Conservation (phyloP, 208 protist species). For the Trypanosomatidae sp. region DNA sequence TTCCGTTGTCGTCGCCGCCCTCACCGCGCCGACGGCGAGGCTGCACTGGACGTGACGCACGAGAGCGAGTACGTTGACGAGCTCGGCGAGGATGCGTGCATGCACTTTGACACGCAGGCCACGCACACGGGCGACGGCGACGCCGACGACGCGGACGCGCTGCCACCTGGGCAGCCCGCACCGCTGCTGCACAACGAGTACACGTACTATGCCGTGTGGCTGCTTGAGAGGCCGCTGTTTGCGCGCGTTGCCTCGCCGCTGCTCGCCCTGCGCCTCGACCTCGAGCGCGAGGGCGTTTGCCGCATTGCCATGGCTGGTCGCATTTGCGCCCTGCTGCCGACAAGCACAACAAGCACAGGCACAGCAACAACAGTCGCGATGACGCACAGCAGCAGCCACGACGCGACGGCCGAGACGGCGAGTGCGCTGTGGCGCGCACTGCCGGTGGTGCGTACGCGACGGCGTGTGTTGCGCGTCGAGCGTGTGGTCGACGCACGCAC, state of each 20-base stretch:
- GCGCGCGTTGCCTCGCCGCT: conserved; percentile 14
- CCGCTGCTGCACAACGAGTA: conserved; percentile 2
- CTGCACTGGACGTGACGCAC: conserved; percentile 7
- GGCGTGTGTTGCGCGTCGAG: conserved; percentile 26
- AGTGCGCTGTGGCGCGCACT: conserved; percentile 27
- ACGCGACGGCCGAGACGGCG: too few species aligned
- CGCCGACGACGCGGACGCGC: too few species aligned
- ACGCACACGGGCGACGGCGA: background rate
- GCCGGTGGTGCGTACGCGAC: conserved; percentile 36
- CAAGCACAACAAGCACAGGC: background rate
- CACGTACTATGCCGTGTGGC: conserved; percentile 40
- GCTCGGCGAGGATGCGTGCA: conserved; percentile 14
- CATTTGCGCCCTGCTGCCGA: conserved; percentile 14
- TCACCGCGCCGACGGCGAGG: background rate
- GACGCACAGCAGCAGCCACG: too few species aligned
- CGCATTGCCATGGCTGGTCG: conserved; percentile 56
- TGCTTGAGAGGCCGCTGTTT: conserved; percentile 39
- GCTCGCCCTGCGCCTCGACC: conserved; percentile 56
- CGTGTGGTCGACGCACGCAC: conserved; percentile 44
- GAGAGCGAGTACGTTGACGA: conserved; percentile 32
- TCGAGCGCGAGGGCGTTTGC: conserved; percentile 52
- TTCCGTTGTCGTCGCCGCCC: conserved; percentile 17
- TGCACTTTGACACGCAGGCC: conserved; percentile 5
- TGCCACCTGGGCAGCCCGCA: conserved; percentile 11
- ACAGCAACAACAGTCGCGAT: background rate